phyloP scores from a whole-genome alignment of 164 flowering plant species.

The Hamamelis virginiana region DNA sequence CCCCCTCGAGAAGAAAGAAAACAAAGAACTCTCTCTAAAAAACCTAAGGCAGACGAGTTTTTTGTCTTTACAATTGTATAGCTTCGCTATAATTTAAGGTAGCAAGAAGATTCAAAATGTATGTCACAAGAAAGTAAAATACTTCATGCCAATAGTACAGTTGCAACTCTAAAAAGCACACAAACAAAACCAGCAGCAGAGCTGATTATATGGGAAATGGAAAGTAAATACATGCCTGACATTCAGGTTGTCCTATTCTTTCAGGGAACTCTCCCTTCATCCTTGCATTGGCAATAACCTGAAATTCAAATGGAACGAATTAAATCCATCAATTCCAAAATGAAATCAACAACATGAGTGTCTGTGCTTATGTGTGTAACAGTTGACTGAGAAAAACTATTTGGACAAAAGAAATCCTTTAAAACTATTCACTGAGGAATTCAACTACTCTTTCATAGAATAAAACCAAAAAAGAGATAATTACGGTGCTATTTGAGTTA shows the following conservation, averaged over 20 bases:
- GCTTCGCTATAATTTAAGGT: not conserved
- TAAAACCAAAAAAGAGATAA: not conserved
- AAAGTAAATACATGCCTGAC: constrained; percentile 61
- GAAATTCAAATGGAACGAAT: constrained; percentile 17
- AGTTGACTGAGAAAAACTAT: not conserved
- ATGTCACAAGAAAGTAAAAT: not conserved
- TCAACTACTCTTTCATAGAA: not conserved
- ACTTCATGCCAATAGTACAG: not conserved
- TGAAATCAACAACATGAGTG: too few species aligned
- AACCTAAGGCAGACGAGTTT: too few species aligned
- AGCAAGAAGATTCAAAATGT: not conserved
- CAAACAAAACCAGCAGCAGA: too few species aligned
- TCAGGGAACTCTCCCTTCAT: constrained; percentile 94
- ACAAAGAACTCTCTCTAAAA: too few species aligned
- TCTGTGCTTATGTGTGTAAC: too few species aligned
- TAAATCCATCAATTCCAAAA: constrained; percentile 9
- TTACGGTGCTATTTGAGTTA: not conserved
- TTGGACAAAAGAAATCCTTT: not conserved
- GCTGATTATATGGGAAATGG: not conserved
- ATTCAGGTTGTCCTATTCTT: constrained; percentile 94
- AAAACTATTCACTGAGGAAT: not conserved
- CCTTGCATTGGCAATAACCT: constrained; percentile 90
- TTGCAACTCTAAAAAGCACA: not conserved
- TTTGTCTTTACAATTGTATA: not conserved
- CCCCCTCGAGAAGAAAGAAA: too few species aligned